Evolutionary conservation across 2,329 filamentous ascomycete genomes (phyloP).

Genomic region (Pezicula radicicola): DNA sequence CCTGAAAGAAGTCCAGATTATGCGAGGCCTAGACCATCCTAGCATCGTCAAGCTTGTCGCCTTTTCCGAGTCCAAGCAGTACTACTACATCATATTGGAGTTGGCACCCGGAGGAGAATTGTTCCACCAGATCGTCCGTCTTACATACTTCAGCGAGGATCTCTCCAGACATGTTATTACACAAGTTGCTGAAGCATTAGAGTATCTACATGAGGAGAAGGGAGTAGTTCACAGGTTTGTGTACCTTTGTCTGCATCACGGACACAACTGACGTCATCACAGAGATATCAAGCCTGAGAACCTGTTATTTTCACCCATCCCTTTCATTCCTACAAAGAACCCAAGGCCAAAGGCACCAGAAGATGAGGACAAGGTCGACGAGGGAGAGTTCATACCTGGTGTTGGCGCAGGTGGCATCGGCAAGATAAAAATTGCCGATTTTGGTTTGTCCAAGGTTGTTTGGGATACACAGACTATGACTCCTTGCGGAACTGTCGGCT

Average conservation of each 20-base stretch:
- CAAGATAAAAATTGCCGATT: constrained; percentile 95
- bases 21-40: constrained; percentile 93
- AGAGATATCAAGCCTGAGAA: constrained; percentile 99
- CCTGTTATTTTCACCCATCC: constrained; percentile 84
- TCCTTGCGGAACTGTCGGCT: constrained; percentile 96
- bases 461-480: constrained; percentile 99
- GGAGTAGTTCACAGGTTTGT: constrained; percentile 95
- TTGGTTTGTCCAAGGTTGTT: constrained; percentile 94
- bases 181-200: constrained; percentile 90
- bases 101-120: constrained; percentile 92
- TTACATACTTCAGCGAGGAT: constrained; percentile 98
- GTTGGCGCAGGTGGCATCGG: constrained; percentile 88
- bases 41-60: constrained; percentile 94
- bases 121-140: constrained; percentile 96
- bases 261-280: constrained; percentile 29
- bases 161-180: constrained; percentile 90
- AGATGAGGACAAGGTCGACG: constrained; percentile 95
- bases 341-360: constrained; percentile 81
- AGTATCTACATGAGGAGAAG: constrained; percentile 91
- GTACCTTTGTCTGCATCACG: background rate
- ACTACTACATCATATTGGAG: constrained; percentile 97
- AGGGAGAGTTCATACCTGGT: constrained; percentile 86
- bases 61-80: constrained; percentile 89
- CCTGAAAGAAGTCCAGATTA: constrained; percentile 97
- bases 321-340: constrained; percentile 74